These are phyloP conservation scores for Cutaneotrichosporon dermatis DNA, from an alignment of 1,284 basidiomycete genomes.

Conservation along the genomic window DNA sequence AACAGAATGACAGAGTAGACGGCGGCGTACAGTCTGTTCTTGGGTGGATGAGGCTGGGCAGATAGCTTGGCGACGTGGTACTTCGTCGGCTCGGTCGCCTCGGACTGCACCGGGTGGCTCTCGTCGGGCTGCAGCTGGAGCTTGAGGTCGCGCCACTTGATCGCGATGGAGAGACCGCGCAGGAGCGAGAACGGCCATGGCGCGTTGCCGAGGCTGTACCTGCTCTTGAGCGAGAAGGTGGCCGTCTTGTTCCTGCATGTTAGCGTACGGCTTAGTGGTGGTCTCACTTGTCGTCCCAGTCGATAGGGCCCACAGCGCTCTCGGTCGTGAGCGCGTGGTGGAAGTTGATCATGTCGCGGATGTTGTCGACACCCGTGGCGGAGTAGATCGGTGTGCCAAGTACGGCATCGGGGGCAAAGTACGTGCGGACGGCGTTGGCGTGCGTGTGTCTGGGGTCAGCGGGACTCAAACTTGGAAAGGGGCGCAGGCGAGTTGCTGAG, in stretches of 20 bases:
- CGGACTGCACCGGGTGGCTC: constrained; percentile 16
- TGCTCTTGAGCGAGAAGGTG: constrained; percentile 23
- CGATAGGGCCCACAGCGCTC: constrained; percentile 23
- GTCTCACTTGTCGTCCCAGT: constrained; percentile 35
- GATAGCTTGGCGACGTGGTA: constrained; percentile 36
- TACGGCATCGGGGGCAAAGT: constrained; percentile 33
- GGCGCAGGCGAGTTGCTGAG: neutral
- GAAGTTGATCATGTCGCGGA: constrained; percentile 34
- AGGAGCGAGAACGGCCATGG: constrained; percentile 14
- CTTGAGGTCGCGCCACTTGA: constrained; percentile 18
- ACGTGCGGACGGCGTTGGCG: constrained; percentile 31
- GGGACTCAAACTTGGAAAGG: neutral
- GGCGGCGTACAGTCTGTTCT: constrained; percentile 4
- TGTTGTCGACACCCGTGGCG: constrained; percentile 24
- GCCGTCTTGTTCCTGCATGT: constrained; percentile 23
- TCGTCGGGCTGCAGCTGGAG: constrained; percentile 28
- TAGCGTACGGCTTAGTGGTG: neutral
- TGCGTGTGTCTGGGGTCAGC: constrained; percentile 24
- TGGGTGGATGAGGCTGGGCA: constrained; percentile 9
- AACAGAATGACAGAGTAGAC: constrained; percentile 13
- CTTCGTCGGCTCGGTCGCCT: constrained; percentile 18
- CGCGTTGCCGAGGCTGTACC: constrained; percentile 17
- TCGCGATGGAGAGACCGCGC: constrained; percentile 4
- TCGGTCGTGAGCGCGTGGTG: constrained; percentile 19
- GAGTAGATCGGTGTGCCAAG: constrained; percentile 20